A percentile compares a stretch with the other conserved stretches of the same genome.
phyloP scores from a whole-genome alignment of 1,284 basidiomycete species.

The Prillingera fragicola region DNA sequence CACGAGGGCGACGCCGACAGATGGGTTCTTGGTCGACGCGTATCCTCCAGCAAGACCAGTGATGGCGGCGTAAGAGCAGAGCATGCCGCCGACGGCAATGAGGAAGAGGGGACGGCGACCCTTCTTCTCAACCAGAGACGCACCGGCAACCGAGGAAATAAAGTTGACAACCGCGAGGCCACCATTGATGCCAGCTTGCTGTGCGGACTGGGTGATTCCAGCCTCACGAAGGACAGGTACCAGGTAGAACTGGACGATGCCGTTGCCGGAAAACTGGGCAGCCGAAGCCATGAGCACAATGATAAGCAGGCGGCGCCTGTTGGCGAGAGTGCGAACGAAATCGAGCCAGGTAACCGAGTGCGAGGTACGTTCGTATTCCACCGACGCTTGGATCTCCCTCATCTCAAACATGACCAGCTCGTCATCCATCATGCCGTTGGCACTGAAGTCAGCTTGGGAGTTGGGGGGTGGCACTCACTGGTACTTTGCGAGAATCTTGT shows the following conservation, averaged over 20 bases:
- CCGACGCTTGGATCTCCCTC: conserved; percentile 46
- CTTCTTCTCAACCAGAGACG: conserved; percentile 24
- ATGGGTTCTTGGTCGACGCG: conserved; percentile 40
- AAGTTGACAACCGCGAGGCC: conserved; percentile 51
- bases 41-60: conserved; percentile 55
- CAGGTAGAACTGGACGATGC: conserved; percentile 63
- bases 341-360: conserved; percentile 17
- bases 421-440: conserved; percentile 45
- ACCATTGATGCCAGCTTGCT: conserved; percentile 64
- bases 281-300: conserved; percentile 54
- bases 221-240: conserved; percentile 63
- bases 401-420: conserved; percentile 46
- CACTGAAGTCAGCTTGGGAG: too few species aligned
- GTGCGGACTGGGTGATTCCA: conserved; percentile 59
- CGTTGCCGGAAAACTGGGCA: conserved; percentile 65
- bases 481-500: conserved; percentile 57
- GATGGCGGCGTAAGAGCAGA: conserved; percentile 60
- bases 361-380: conserved; percentile 35
- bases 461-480: conserved; percentile 62
- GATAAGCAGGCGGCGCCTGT: conserved; percentile 51
- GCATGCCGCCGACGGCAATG: conserved; percentile 61
- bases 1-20: conserved; percentile 50
- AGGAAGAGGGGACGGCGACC: conserved; percentile 46
- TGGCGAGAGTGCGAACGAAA: conserved; percentile 40
- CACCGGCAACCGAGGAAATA: conserved; percentile 29